Conservation (phyloP, 169 alveolate species). For the Plasmodium blacklocki region DNA sequence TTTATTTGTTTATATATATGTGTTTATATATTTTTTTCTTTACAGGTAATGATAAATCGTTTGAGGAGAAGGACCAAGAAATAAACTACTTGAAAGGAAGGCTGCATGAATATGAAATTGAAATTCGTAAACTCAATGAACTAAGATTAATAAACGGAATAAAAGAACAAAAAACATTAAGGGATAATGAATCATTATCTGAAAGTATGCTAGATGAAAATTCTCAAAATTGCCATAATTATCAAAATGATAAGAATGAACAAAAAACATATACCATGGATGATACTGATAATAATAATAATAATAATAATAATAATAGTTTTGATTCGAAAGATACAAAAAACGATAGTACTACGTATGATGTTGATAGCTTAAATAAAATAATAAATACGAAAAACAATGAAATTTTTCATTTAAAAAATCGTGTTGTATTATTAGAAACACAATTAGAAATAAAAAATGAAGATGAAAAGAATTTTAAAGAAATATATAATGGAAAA, state of each 20-base stretch:
- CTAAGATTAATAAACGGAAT: conserved; percentile 23
- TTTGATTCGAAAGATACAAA: conserved; percentile 11
- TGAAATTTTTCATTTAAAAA: conserved; percentile 61
- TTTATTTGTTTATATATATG: too few relatives aligned
- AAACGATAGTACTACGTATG: conserved; percentile 11
- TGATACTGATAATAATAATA: not conserved
- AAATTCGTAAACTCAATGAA: conserved; percentile 61
- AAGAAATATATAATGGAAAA: not conserved
- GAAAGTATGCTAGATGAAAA: conserved; percentile 31
- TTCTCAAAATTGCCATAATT: not conserved
- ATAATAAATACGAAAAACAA: conserved; percentile 23
- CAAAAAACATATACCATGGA: conserved; percentile 6
- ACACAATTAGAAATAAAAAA: conserved; percentile 61
- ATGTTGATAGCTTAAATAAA: conserved; percentile 18
- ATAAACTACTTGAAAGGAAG: conserved; percentile 38
- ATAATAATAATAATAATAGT: not conserved
- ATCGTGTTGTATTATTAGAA: conserved; percentile 47
- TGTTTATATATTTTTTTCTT: not conserved
- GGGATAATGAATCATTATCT: not conserved
- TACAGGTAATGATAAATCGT: not conserved
- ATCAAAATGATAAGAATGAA: not conserved
- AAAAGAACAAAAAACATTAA: conserved; percentile 3
- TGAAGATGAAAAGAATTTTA: conserved; percentile 26
- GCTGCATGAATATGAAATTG: conserved; percentile 51
- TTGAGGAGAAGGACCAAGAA: conserved; percentile 27